Percentiles rank a stretch among this genome's conserved stretches.
These are phyloP conservation scores for Rhododendron ferrugineum DNA, from an alignment of 148 eudicot genomes.

Conservation along the genomic window DNA sequence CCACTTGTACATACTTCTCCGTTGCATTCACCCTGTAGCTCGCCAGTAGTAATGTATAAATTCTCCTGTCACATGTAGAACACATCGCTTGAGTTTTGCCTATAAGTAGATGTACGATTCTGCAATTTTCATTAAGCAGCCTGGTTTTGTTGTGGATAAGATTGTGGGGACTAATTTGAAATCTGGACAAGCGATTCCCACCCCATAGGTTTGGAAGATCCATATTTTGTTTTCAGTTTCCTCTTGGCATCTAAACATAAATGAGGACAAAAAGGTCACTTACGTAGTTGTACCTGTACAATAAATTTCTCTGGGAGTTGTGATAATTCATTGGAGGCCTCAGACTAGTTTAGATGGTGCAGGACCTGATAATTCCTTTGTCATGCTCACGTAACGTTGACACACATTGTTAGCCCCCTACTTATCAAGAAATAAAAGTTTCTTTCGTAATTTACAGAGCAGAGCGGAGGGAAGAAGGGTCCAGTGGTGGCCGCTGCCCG, in stretches of 20 bases:
- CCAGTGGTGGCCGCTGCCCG: background rate
- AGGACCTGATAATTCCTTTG: background rate
- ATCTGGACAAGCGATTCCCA: background rate
- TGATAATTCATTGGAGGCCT: background rate
- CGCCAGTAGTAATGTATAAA: background rate
- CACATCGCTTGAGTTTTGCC: background rate
- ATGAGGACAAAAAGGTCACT: background rate
- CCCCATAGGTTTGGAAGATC: background rate
- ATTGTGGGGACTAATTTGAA: background rate
- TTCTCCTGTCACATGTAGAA: background rate
- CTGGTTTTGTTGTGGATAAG: background rate
- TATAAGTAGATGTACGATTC: background rate
- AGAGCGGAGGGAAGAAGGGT: background rate
- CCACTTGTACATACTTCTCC: background rate
- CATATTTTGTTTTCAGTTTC: background rate
- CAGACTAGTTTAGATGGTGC: background rate
- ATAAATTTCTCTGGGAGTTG: background rate
- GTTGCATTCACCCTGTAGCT: background rate
- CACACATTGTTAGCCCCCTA: background rate
- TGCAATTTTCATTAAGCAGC: background rate
- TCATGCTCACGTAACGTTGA: background rate
- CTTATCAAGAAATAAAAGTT: background rate
- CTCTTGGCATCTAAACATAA: background rate
- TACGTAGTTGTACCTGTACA: background rate
- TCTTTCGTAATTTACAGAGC: background rate